Percentiles rank a stretch among this genome's conserved stretches.
phyloP scores from a whole-genome alignment of 2,329 filamentous ascomycete genomes.

The Aspergillus pseudoglaucus region DNA sequence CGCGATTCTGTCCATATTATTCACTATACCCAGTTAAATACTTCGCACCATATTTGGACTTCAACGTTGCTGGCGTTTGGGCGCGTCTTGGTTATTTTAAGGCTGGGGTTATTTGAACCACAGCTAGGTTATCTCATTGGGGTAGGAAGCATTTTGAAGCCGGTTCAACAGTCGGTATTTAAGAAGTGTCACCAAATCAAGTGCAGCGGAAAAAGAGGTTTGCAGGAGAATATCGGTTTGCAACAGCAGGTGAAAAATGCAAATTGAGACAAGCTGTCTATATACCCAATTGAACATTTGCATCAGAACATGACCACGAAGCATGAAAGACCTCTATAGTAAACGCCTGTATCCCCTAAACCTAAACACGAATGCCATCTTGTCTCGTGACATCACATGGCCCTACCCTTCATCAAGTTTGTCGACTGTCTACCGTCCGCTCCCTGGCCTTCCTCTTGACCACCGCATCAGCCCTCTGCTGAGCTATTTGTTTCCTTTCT shows the following conservation, averaged over 20 bases:
- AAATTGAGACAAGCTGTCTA: slow-evolving; percentile 1
- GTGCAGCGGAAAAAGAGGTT: too few relatives aligned
- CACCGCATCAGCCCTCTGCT: background rate
- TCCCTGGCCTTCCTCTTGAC: background rate
- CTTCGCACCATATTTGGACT: background rate
- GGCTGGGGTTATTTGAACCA: background rate
- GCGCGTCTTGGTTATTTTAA: background rate
- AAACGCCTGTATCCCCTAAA: too few relatives aligned
- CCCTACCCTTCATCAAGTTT: background rate
- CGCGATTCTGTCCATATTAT: background rate
- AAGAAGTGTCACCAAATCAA: background rate
- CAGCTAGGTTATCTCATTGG: background rate
- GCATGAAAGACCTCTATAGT: background rate
- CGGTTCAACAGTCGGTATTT: slow-evolving; percentile 1
- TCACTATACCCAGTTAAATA: background rate
- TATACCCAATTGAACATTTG: slow-evolving; percentile 12
- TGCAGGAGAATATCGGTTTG: background rate
- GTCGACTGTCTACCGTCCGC: background rate
- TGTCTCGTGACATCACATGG: too few relatives aligned
- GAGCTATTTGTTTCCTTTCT: slow-evolving; percentile 4
- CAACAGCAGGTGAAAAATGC: slow-evolving; percentile 1
- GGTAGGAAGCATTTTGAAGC: background rate
- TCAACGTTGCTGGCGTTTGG: background rate
- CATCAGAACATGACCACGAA: background rate
- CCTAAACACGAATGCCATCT: too few relatives aligned